Conservation (phyloP, 768 basidiomycete genomes). For the Boletellus ananiceps region DNA sequence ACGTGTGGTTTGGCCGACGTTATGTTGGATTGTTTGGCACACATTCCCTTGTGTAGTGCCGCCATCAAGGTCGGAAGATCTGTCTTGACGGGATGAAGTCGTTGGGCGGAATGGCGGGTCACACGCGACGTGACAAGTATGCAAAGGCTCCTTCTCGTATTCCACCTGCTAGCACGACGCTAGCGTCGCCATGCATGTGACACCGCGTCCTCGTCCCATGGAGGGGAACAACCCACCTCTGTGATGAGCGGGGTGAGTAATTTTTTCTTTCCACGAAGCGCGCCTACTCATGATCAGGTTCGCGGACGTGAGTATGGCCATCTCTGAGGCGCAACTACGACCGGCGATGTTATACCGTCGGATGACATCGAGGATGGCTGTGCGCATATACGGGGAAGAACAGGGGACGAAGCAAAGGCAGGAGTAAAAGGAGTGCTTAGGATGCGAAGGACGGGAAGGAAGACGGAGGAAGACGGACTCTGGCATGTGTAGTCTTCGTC, state of each 20-base stretch:
- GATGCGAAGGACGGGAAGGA: no score
- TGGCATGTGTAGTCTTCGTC: no score
- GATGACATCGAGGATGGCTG: constrained; percentile 11
- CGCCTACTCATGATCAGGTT: constrained; percentile 38
- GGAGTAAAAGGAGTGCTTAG: no score
- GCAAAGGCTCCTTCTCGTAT: constrained; percentile 32
- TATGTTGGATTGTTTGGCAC: constrained; percentile 28
- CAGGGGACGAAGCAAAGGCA: no score
- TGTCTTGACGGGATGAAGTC: constrained; percentile 60
- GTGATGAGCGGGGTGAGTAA: constrained; percentile 24
- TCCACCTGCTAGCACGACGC: neutral
- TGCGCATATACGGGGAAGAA: neutral
- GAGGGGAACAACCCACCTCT: constrained; percentile 15
- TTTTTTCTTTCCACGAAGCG: constrained; percentile 59
- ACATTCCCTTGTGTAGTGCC: no score
- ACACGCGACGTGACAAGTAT: constrained; percentile 38
- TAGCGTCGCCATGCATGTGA: constrained; percentile 6
- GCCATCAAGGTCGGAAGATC: no score
- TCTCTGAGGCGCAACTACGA: constrained; percentile 4
- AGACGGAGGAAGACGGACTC: no score
- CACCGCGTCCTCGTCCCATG: constrained; percentile 17
- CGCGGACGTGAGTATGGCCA: constrained; percentile 1
- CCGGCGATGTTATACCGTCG: constrained; percentile 3
- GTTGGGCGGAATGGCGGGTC: constrained; percentile 56
- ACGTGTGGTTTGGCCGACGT: constrained; percentile 32